Conservation (phyloP, 768 basidiomycete species). For the Brasilioporus rufonigricans region DNA sequence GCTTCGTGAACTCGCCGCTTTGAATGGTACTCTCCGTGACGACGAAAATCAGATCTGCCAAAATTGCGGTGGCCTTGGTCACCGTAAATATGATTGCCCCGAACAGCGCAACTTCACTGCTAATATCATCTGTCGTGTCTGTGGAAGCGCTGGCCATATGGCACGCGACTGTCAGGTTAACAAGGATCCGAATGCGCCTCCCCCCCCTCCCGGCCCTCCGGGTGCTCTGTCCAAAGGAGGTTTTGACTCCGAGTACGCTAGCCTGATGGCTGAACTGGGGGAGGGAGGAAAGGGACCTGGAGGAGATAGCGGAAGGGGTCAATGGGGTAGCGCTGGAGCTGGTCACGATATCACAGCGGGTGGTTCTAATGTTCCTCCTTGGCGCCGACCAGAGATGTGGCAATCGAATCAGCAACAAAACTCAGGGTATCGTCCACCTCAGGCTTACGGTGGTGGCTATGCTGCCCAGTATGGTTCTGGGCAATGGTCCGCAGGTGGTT, state of each 20-base stretch:
- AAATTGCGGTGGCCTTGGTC: slow-evolving; percentile 91
- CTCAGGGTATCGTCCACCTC: slow-evolving; percentile 67
- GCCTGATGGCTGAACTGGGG: slow-evolving; percentile 96
- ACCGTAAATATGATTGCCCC: slow-evolving; percentile 98
- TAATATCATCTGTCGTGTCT: slow-evolving; percentile 98
- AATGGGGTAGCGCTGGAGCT: slow-evolving; percentile 68
- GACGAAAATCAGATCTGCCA: slow-evolving; percentile 99
- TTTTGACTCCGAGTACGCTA: slow-evolving; percentile 98
- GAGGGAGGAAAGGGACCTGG: slow-evolving; percentile 64
- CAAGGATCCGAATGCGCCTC: slow-evolving; percentile 77
- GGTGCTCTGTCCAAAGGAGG: slow-evolving; percentile 57
- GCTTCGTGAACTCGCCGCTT: slow-evolving; percentile 92
- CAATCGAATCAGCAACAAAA: slow-evolving; percentile 57
- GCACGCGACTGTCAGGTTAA: slow-evolving; percentile 96
- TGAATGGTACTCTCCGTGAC: slow-evolving; percentile 98
- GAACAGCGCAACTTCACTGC: slow-evolving; percentile 98
- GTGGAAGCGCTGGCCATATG: slow-evolving; percentile 98
- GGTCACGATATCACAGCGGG: slow-evolving; percentile 52
- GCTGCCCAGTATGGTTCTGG: slow-evolving; percentile 41
- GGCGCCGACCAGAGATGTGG: slow-evolving; percentile 91
- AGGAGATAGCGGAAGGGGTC: slow-evolving; percentile 51
- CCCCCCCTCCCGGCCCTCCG: slow-evolving; percentile 40
- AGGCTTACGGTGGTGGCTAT: slow-evolving; percentile 51
- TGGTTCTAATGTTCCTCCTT: slow-evolving; percentile 82
- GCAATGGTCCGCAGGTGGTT: slow-evolving; percentile 38